Base-by-base conservation (phyloP, 2,329 filamentous ascomycete species). In the Aspergillus sp. region DNA sequence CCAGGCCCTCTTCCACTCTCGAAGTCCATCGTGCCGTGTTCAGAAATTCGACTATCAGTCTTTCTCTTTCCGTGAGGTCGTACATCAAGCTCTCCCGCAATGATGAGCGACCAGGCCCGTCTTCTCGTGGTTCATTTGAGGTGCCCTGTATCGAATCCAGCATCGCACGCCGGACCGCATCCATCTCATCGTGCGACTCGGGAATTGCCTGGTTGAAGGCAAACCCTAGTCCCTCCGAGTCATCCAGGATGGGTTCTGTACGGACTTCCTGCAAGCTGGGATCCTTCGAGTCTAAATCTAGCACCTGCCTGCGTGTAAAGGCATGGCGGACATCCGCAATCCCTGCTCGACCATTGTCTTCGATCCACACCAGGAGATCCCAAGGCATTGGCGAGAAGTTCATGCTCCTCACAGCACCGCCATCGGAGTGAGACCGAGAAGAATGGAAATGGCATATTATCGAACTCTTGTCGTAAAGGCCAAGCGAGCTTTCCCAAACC, bases 341-440 rank as follows among this genome's bases (percentile, higher is more conserved):
- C 6, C 73, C 74, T 41, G 70, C 70, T 52, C 70, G 65, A 13
- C 73, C 74, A 53, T 87, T 84, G 59, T 95, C 88, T 67, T 98
- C 93, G 7, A 90, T 88, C 90, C 93, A 97, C 5, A 94, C 86
- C 37, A 98, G 74, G 15, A 98, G 79, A 63, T 96, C 91, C 75
- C 85, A 91, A 0, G 90, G 88, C 1, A 87, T 86, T 0, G 91
- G 90, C 4, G 88, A 90, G 64, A 98, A 98, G 1, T 85, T 79
- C 86, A 97, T 94, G 52, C 90, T 88, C 52, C 93, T 81, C 46
- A 97, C 83, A 27, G 91, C 90, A 39, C 91, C 91, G 17, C 80
- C 77, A 19, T 81, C 78, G n/a, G 75, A 77, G 50, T 80, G 78
- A 0, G 88, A 81, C 51, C 88, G 77, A 0, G 90, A 90, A 13